A percentile compares a stretch with the other conserved stretches of the same genome.
These are phyloP conservation scores for Fraxinus anomala DNA, from an alignment of 257 asterid species.

Conservation along the genomic window DNA sequence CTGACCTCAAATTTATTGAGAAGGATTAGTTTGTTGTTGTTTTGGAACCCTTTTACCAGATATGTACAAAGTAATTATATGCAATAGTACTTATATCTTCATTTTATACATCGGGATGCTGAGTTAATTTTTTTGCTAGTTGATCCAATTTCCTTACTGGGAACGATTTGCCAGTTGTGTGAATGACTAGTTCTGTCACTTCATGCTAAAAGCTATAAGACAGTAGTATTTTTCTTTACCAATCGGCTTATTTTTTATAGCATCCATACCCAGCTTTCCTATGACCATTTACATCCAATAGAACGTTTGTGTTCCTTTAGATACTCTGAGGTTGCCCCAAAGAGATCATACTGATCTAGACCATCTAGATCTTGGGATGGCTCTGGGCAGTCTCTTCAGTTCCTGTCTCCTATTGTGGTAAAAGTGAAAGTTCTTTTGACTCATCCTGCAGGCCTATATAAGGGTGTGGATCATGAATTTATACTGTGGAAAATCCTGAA, in stretches of 20 bases:
- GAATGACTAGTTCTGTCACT: slow-evolving; percentile 15
- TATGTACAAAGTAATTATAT: not conserved
- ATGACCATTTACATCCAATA: not conserved
- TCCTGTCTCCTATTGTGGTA: not conserved
- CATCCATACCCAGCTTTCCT: too few relatives aligned
- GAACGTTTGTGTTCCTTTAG: not conserved
- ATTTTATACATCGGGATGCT: not conserved
- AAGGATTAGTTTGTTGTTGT: not conserved
- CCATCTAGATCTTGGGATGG: not conserved
- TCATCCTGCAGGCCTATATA: slow-evolving; percentile 6
- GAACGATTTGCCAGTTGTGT: not conserved
- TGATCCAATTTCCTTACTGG: too few relatives aligned
- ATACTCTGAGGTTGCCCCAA: not conserved
- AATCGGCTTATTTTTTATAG: not conserved
- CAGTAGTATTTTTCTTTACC: not conserved
- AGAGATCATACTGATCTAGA: not conserved
- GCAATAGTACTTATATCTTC: too few relatives aligned
- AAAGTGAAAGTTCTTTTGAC: slow-evolving; percentile 1
- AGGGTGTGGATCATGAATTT: slow-evolving; percentile 13
- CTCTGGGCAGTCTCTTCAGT: slow-evolving; percentile 9
- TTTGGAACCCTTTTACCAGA: not conserved
- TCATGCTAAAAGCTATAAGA: not conserved
- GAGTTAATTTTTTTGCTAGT: not conserved
- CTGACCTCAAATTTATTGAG: not conserved
- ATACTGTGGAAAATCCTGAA: not conserved